Evolutionary conservation across 768 basidiomycete species (phyloP), one percentile per base, ranked within the genome.

Genomic region (Collybia mongolica): DNA sequence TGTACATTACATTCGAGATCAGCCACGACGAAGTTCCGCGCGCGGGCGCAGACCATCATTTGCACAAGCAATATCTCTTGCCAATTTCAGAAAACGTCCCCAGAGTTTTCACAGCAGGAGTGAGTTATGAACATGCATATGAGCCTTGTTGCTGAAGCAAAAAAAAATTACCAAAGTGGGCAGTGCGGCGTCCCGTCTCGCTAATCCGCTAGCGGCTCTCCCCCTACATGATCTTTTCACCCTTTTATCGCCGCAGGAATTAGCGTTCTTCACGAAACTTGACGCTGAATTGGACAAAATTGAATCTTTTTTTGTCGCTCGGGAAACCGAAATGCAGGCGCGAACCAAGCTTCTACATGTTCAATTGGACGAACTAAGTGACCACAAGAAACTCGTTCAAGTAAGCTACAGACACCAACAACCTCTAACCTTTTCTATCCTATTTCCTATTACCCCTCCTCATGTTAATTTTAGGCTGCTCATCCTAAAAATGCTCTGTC

Each of bases 241-340:
- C 4, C 65, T 75, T 8, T 72, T 94, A 17, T 75, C 83, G 11
- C 73, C 81, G 0, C 68, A 76, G 19, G 88, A 95, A 60, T 61
- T 68, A 24, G 73, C 73, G 5, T 98, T 97, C 71, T 90, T 98
- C 52, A 75, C 81, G 2, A 73, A 82, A 19, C 74, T 98, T 6
- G 90, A 97, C 56, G 62, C 62, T 0, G 86, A 99, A 63, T 72
- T 98, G 2, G 82, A 86, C 18, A 97, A 96, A 65, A 82, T 98
- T 11, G 90, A 90, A 52, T 68, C 72, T 0, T 99, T 99, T 66
- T 98, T 91, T 63, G 60, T 79, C 5, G 82, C 80, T 20, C 77
- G 84, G 23, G 93, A 84, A 68, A 75, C 74, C 40, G 83, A 79
- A 68, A 85, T 80, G 82, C 68, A 68, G 4, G 64, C 62, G 2